phyloP scores from a whole-genome alignment of 2,329 filamentous ascomycete species.

The Grosmannia serpens region DNA sequence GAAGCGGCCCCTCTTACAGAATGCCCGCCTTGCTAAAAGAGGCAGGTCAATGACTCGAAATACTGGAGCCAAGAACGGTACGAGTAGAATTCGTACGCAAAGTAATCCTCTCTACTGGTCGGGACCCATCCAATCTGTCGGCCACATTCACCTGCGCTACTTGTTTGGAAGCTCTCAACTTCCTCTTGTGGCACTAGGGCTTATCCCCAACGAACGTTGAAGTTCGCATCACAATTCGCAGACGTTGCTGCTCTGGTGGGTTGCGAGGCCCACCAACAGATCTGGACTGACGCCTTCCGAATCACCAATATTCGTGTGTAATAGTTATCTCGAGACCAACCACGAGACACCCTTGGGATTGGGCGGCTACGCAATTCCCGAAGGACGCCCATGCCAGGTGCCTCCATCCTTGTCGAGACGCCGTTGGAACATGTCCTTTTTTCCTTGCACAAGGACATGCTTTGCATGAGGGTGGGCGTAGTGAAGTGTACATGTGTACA shows the following conservation, averaged over 20 bases:
- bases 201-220: neutral
- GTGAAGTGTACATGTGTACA: too few relatives aligned
- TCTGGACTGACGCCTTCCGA: too few relatives aligned
- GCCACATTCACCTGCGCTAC: neutral
- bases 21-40: constrained; percentile 1
- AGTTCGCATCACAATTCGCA: neutral
- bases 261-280: neutral
- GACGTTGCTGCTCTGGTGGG: neutral
- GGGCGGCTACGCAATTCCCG: neutral
- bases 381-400: neutral
- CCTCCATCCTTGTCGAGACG: too few relatives aligned
- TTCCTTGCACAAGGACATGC: neutral
- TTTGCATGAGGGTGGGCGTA: too few relatives aligned
- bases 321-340: neutral
- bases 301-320: neutral
- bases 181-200: neutral
- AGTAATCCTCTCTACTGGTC: neutral
- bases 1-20: neutral
- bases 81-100: neutral
- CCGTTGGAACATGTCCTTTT: too few relatives aligned
- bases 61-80: neutral
- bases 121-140: neutral
- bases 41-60: constrained; percentile 1
- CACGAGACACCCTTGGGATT: neutral
- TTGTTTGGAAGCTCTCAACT: neutral